Evolutionary conservation across 129 eudicot genomes (phyloP), one percentile per base, ranked within the genome.

Genomic region (Lonicera japonica): DNA sequence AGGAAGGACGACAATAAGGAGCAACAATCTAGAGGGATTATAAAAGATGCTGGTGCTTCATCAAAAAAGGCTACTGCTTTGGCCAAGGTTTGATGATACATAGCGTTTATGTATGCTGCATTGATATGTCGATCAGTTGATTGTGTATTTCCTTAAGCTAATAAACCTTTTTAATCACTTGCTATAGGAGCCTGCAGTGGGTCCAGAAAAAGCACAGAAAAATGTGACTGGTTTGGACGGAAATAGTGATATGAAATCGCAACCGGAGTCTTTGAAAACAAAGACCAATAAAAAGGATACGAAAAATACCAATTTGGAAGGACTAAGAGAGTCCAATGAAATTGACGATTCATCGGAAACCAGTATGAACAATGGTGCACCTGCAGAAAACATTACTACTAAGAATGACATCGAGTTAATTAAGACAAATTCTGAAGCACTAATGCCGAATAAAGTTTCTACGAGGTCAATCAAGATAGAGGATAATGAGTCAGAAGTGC

Each of bases 131-230:
- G 46, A 23, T 46, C 20, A 63, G 14, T 21, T 10, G 57, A 8
- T 48, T 64, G 15, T 17, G 16, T 25, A 10, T n/a, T 29, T 6
- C 11, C n/a, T n/a, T n/a, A n/a, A n/a, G n/a, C n/a, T n/a, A n/a
- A 19, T 25, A 13, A 7, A 65, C 46, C 5, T 20, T 11, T 14
- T 39, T 25, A 19, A 12, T 65, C 18, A 5, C 54, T 45, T 54
- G 14, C 34, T 45, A 15, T 54, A 53, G 70, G 70, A 66, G 22
- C 39, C 11, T 66, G 62, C 22, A 21, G 39, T 39, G 13, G 54
- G 40, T 0, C 13, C 54, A 13, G 48, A 5, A n/a, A 53, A 52
- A 66, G 15, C 41, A 19, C 18, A 12, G 8, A 21, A 10, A 34
- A 65, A 39, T 16, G 20, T 7, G 54, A 40, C 39, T n/a, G 11